Base-by-base conservation (phyloP, 345 rosid genomes). In the Anastatica hierochuntica region DNA sequence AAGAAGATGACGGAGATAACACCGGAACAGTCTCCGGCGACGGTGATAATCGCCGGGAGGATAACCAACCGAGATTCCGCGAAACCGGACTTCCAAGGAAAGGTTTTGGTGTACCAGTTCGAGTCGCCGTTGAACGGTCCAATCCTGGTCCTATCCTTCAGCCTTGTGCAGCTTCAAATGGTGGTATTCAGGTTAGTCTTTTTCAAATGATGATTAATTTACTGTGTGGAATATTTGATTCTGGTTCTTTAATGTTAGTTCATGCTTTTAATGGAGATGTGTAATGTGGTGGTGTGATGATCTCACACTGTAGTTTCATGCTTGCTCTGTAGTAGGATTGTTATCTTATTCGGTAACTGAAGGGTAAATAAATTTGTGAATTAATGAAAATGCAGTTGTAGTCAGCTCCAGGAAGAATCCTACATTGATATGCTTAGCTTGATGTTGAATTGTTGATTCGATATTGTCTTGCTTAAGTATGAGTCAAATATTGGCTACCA, bases 31-130 rank as follows among this genome's bases (percentile, higher is more conserved):
- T 56, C 21, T 10, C 63, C 14, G 43, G 39, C 16, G 61, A 43
- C 8, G 54, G 41, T 17, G 60, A 70, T 44, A 39, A 66, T 34
- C 49, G 24, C 0, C 54, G 69, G 10, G 17, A 31, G 8, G 63
- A 27, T 1, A 49, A 60, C 15, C 82, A 52, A 11, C 63, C 75
- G 6, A 20, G 48, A n/a, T 80, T 60, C 27, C 84, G 72, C 36
- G 87, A 78, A 60, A 66, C 94, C 26, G 90, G 87, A 23, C 73
- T 77, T 55, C 94, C 94, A 12, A 77, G 90, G 45, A 78, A 47
- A 64, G 97, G 97, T 14, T 85, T 92, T 61, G 67, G 86, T 47
- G 94, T 92, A 2, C 90, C 95, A 14, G 88, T 87, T 53, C 82
- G 85, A 63, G 82, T 88, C 35, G 47, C 81, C 52, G 79, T 82